Base-by-base conservation (phyloP, 495 filamentous ascomycete genomes). In the Neurospora sp. region DNA sequence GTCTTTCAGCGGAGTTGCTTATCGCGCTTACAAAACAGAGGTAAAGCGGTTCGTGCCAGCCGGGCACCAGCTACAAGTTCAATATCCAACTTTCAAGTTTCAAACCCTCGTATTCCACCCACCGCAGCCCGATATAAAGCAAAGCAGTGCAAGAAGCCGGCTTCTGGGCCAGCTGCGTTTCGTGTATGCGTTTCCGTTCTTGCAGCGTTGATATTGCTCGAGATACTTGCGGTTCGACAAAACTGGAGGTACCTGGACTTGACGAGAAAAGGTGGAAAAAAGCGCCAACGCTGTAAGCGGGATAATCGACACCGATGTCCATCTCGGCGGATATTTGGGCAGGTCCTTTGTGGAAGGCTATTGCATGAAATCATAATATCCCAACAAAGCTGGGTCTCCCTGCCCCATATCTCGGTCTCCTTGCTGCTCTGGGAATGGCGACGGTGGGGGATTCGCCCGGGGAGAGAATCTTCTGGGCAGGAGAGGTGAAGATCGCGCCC, bases 291-390 rank as follows among this genome's bases (percentile, higher is more conserved):
- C 12, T 16, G 40, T 41, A 41, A 41, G 40, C 5, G 40, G 14
- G 40, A 42, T 42, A 16, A 42, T 42, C 40, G 40, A 42, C 40
- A 42, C 14, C 14, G 12, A 12, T 27, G 23, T 31, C 23, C 54
- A 31, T 62, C 54, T 31, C 23, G 54, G 54, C 23, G 54, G 54
- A 62, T 9, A 23, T 31, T 31, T 16, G 54, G 54, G 54, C 54
- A 31, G 11, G 23, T 16, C 12, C 54, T 8, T 27, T 62, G 12
- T 62, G 12, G 14, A 23, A 59, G 18, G 14, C 42, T 44, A 54
- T 70, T 40, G 12, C 27, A 73, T 73, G 72, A 73, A 66, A 23
- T 74, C 72, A 70, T 39, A 5, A n/a, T 23, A 40, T 40, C 46
- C 39, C 39, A 35, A 16, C 39, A 38, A 69, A 59, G 48, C 48